Evolutionary conservation across 208 protist species (phyloP), one percentile per base, ranked within the genome.

Genomic region (Acanthamoeba castellanii): DNA sequence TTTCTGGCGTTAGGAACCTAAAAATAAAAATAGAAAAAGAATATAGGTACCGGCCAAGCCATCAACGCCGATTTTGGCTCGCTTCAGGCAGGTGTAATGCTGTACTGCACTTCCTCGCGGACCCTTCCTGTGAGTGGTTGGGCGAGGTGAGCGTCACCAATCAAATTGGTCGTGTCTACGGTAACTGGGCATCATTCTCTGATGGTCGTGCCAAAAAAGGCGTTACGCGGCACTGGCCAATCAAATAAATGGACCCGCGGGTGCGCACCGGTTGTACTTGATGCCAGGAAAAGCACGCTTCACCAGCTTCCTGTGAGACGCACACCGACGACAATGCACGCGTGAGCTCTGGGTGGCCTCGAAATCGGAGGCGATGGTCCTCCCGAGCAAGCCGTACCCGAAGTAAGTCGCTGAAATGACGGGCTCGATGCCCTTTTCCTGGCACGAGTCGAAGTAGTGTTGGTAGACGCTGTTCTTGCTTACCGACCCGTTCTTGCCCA

Each of bases 21-120:
- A n/a, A n/a, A n/a, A n/a, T n/a, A n/a, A n/a, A n/a, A n/a, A n/a
- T n/a, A n/a, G n/a, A 52, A 52, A 52, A 52, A 52, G 47, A 52
- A 52, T 14, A 52, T 52, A 4, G 7, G 47, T 52, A 4, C 47
- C 47, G 47, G 11, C 47, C 47, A 52, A 14, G 47, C 47, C 47
- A 52, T 52, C 47, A 52, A 52, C 7, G 47, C 47, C n/a, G n/a
- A 22, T 74, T 74, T 88, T 30, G 11, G 34, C 34, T 3, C 81
- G 14, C 81, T 88, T 88, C 37, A 88, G 81, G 81, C 34, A 30
- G 9, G 81, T 88, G 52, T 88, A 88, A 30, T 88, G 81, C 25
- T 88, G 81, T 30, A 34, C n/a, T 11, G 81, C 22, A 9, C 81
- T 20, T 32, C 81, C 81, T 57, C 81, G 81, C 7, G 81, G 81